Conservation (phyloP, 192 early-diverging fungal species). For the Powellomyces hirtus region DNA sequence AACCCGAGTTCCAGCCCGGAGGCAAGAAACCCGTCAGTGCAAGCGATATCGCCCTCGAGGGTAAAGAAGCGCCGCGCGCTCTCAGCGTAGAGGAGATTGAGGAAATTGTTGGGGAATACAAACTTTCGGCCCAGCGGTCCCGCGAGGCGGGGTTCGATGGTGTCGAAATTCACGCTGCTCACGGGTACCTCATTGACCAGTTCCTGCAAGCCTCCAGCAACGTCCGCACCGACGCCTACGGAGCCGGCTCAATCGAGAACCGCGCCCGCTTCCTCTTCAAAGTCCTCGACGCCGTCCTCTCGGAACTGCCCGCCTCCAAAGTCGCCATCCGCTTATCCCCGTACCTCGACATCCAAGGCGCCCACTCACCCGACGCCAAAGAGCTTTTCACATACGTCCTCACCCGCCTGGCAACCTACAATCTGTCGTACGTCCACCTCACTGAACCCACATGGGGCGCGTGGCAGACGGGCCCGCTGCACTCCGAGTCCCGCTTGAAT, state of each 20-base stretch:
- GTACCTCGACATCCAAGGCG: constrained; percentile 16
- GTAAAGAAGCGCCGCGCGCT: constrained; percentile 47
- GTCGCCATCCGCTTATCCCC: constrained; percentile 46
- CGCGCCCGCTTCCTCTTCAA: constrained; percentile 49
- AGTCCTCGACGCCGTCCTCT: constrained; percentile 29
- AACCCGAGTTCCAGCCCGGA: constrained; percentile 31
- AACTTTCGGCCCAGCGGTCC: constrained; percentile 64
- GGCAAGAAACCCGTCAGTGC: constrained; percentile 38
- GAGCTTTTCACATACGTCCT: constrained; percentile 32
- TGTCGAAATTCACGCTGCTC: constrained; percentile 74
- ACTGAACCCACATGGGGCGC: constrained; percentile 31
- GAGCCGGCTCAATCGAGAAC: constrained; percentile 87
- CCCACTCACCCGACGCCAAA: not conserved
- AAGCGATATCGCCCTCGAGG: constrained; percentile 21
- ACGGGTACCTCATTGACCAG: constrained; percentile 82
- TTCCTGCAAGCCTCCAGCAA: constrained; percentile 83
- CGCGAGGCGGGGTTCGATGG: constrained; percentile 82
- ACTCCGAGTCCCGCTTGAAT: constrained; percentile 25
- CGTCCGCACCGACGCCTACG: constrained; percentile 85
- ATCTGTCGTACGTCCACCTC: constrained; percentile 39
- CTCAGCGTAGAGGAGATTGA: constrained; percentile 69
- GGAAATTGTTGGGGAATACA: constrained; percentile 60
- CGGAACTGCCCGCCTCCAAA: constrained; percentile 26
- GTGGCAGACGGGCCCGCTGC: constrained; percentile 16
- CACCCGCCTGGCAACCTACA: constrained; percentile 7